phyloP scores from a whole-genome alignment of 1,284 basidiomycete species.

The Entoloma clypeatum region DNA sequence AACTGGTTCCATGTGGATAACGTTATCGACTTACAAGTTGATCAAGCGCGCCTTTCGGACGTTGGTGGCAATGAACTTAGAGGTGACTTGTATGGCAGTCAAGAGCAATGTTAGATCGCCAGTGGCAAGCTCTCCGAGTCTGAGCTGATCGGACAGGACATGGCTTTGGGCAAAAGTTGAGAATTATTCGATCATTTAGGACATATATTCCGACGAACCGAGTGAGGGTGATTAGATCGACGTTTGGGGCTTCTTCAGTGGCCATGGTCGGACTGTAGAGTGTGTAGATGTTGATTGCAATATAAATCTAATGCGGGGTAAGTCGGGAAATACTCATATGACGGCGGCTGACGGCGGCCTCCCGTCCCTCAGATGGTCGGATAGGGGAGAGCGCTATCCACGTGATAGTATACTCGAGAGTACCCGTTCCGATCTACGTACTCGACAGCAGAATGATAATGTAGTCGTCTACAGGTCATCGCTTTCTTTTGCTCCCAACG shows the following conservation, averaged over 20 bases:
- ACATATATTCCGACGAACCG: constrained; percentile 43
- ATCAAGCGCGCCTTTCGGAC: constrained; percentile 96
- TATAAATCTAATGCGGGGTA: constrained; percentile 7
- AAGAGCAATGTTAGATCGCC: constrained; percentile 95
- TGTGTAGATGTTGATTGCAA: background rate
- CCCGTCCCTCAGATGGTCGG: no score
- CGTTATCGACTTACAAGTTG: constrained; percentile 73
- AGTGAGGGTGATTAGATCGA: constrained; percentile 90
- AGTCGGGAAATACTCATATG: background rate
- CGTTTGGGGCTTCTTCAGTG: constrained; percentile 69
- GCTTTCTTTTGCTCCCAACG: constrained; percentile 57
- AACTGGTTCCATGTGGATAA: background rate
- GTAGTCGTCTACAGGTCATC: constrained; percentile 34
- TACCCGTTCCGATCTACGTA: background rate
- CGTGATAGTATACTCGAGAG: no score
- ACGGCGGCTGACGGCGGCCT: no score
- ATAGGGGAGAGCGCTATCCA: no score
- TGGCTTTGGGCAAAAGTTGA: constrained; percentile 46
- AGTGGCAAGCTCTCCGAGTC: constrained; percentile 75
- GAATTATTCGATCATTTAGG: constrained; percentile 1
- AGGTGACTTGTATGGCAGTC: constrained; percentile 93
- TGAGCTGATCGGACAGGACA: constrained; percentile 80
- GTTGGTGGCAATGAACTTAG: constrained; percentile 97
- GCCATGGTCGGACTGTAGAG: constrained; percentile 36
- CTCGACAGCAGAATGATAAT: constrained; percentile 4